A percentile compares a stretch with the other conserved stretches of the same genome.
These are phyloP conservation scores for Wickerhamomyces mucosus DNA, from an alignment of 805 yeast genomes.

Conservation along the genomic window DNA sequence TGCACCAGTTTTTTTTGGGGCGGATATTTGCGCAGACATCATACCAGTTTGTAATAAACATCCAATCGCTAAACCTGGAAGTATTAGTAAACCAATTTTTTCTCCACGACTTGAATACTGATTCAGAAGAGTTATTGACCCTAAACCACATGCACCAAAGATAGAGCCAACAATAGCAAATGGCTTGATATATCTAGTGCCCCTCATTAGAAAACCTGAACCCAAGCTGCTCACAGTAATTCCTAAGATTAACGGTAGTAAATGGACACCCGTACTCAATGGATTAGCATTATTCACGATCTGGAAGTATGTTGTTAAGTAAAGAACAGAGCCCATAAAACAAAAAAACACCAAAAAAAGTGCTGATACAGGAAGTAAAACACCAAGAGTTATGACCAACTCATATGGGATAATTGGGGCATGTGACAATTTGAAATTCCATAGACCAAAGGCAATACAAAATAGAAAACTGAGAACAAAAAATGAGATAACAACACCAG, in stretches of 20 bases:
- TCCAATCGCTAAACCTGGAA: constrained; percentile 30
- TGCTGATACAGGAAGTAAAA: background rate
- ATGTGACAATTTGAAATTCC: constrained; percentile 11
- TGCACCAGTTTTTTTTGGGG: constrained; percentile 41
- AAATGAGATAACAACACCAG: constrained; percentile 9
- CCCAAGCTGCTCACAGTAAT: constrained; percentile 16
- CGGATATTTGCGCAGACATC: constrained; percentile 24
- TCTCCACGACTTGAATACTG: constrained; percentile 20
- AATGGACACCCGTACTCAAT: constrained; percentile 34
- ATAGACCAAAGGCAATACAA: constrained; percentile 5
- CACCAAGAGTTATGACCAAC: background rate
- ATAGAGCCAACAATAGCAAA: constrained; percentile 22
- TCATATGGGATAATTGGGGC: constrained; percentile 18
- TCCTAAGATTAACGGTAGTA: constrained; percentile 32
- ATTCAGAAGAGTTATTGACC: constrained; percentile 22
- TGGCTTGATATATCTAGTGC: constrained; percentile 27
- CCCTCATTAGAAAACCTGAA: constrained; percentile 23
- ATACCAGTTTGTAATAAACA: constrained; percentile 24
- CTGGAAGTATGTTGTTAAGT: constrained; percentile 4
- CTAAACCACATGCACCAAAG: constrained; percentile 26
- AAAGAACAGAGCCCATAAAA: constrained; percentile 2
- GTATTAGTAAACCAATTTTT: constrained; percentile 28
- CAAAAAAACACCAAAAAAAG: constrained; percentile 2
- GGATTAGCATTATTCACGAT: constrained; percentile 28
- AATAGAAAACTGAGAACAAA: constrained; percentile 10